Percentiles rank a stretch among this genome's conserved stretches.
Evolutionary conservation across 2,329 filamentous ascomycete genomes (phyloP).

Genomic region (Plenodomus lindquistii): DNA sequence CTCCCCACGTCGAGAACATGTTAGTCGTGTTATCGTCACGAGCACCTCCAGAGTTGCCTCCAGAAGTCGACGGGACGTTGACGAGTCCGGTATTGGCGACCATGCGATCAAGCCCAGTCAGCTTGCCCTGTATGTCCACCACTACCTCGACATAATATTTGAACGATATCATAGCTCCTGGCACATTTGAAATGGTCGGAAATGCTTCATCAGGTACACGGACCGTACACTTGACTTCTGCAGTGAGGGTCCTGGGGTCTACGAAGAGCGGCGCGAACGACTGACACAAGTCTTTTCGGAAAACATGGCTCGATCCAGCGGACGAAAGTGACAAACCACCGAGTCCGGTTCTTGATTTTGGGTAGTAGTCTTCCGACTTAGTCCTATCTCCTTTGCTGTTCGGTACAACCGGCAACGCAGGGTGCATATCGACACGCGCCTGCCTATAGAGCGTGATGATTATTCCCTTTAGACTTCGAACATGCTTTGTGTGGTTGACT

Average conservation of each 20-base stretch:
- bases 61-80: slow-evolving; percentile 48
- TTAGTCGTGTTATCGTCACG: slow-evolving; percentile 47
- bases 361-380: slow-evolving; percentile 83
- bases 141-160: slow-evolving; percentile 93
- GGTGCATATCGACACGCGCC: slow-evolving; percentile 83
- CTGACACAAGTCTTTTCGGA: slow-evolving; percentile 91
- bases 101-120: slow-evolving; percentile 73
- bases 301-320: slow-evolving; percentile 85
- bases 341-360: slow-evolving; percentile 82
- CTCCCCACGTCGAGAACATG: slow-evolving; percentile 59
- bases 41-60: slow-evolving; percentile 42
- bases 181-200: slow-evolving; percentile 86
- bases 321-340: slow-evolving; percentile 85
- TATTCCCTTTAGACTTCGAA: slow-evolving; percentile 90
- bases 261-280: slow-evolving; percentile 86
- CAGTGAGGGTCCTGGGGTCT: slow-evolving; percentile 75
- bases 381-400: slow-evolving; percentile 68
- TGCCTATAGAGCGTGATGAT: slow-evolving; percentile 92
- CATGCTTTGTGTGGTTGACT: slow-evolving; percentile 83
- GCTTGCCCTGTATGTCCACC: slow-evolving; percentile 85
- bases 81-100: slow-evolving; percentile 60
- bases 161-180: slow-evolving; percentile 93
- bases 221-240: slow-evolving; percentile 80
- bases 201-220: slow-evolving; percentile 89
- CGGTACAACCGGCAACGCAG: slow-evolving; percentile 62